These are phyloP conservation scores for Litsea cubeba DNA, from an alignment of 164 flowering plant genomes.

Conservation along the genomic window DNA sequence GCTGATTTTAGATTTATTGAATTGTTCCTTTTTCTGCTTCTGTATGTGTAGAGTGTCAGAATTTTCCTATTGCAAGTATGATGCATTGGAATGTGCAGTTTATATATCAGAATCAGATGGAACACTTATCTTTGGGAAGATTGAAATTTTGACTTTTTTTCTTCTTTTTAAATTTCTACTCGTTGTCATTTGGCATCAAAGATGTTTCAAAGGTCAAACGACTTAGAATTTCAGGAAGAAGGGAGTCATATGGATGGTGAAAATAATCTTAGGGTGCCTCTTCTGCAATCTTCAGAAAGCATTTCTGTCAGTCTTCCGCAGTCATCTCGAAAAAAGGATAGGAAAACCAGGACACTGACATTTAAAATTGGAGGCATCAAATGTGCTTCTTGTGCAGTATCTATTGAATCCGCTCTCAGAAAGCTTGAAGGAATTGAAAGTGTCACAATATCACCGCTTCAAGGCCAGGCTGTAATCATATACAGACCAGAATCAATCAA, in stretches of 20 bases:
- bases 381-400: conserved; percentile 67
- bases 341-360: conserved; percentile 33
- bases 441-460: conserved; percentile 60
- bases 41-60: too few species aligned
- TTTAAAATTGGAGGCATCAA: conserved; percentile 52
- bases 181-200: background rate
- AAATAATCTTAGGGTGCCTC: conserved; percentile 53
- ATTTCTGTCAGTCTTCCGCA: conserved; percentile 25
- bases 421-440: conserved; percentile 53
- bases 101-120: too few species aligned
- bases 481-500: conserved; percentile 44
- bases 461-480: conserved; percentile 69
- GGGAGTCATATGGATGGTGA: conserved; percentile 27
- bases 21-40: too few species aligned
- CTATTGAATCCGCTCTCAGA: conserved; percentile 61
- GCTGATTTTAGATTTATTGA: too few species aligned
- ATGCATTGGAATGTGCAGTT: too few species aligned
- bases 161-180: background rate
- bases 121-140: background rate
- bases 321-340: conserved; percentile 12
- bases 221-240: conserved; percentile 27
- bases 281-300: conserved; percentile 36
- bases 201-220: background rate
- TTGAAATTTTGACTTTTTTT: background rate
- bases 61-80: too few species aligned